Conservation (phyloP, 1,284 basidiomycete species). For the Tausonia pullulans region DNA sequence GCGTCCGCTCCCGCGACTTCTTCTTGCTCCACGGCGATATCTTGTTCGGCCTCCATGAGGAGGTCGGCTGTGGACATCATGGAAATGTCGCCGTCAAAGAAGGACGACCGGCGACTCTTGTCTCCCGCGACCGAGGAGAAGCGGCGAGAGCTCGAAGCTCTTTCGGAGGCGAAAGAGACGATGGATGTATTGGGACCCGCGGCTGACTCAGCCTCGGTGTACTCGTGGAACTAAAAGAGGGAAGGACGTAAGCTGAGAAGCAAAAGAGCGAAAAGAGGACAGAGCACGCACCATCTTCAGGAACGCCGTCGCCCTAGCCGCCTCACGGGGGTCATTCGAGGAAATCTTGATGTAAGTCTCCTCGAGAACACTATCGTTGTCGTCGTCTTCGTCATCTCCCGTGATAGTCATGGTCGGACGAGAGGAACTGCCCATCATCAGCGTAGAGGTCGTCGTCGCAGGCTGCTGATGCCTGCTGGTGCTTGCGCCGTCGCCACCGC, state of each 20-base stretch:
- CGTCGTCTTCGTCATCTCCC: not conserved
- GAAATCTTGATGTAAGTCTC: slow-evolving; percentile 14
- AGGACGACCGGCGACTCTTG: not conserved
- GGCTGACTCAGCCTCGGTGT: slow-evolving; percentile 1
- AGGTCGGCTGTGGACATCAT: slow-evolving; percentile 13
- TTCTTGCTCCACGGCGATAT: slow-evolving; percentile 7
- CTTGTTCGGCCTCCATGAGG: slow-evolving; percentile 16
- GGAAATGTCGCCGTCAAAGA: not conserved
- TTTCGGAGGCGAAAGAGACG: not conserved
- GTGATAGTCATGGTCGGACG: not conserved
- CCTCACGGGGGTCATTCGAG: slow-evolving; percentile 12
- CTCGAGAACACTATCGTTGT: not conserved
- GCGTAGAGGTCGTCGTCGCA: not conserved
- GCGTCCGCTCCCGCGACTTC: not conserved
- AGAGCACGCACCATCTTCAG: slow-evolving; percentile 10
- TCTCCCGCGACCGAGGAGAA: not conserved
- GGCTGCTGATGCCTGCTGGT: too few relatives aligned
- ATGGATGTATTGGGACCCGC: not conserved
- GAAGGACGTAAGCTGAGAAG: not conserved
- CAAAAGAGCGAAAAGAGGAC: not conserved
- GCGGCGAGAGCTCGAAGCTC: not conserved
- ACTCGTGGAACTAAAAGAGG: slow-evolving; percentile 13
- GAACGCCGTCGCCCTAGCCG: slow-evolving; percentile 14
- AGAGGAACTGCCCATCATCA: not conserved
- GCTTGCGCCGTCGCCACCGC: too few relatives aligned